Conservation (phyloP, 2,329 filamentous ascomycete genomes). For the Fusarium xyrophilum region DNA sequence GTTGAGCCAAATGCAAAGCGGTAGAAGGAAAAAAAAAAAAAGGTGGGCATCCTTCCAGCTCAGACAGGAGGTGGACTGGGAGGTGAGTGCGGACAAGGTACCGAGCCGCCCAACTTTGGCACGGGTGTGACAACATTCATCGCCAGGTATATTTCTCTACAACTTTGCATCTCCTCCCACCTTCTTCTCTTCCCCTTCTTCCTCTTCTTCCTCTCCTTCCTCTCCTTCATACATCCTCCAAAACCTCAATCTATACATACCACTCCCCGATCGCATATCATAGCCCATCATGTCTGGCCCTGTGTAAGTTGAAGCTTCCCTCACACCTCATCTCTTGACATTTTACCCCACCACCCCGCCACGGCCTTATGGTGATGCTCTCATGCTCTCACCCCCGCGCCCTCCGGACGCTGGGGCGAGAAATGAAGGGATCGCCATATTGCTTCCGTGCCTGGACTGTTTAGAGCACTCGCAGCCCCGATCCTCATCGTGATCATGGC, state of each 20-base stretch:
- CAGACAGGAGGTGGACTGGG: conserved; percentile 6
- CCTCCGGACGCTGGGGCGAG: conserved; percentile 31
- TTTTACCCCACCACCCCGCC: conserved; percentile 53
- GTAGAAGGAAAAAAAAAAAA: conserved; percentile 8
- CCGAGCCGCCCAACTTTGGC: conserved; percentile 34
- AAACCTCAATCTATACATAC: conserved; percentile 12
- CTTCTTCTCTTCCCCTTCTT: conserved; percentile 29
- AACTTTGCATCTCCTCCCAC: conserved; percentile 30
- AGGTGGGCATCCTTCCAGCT: conserved; percentile 13
- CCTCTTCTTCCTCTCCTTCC: conserved; percentile 28
- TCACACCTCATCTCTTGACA: conserved; percentile 31
- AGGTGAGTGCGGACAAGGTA: conserved; percentile 28
- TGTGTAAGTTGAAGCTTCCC: conserved; percentile 64
- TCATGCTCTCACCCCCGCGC: conserved; percentile 48
- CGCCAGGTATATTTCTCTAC: conserved; percentile 37
- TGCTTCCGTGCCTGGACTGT: conserved; percentile 19
- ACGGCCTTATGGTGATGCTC: conserved; percentile 32
- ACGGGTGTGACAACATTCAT: conserved; percentile 34
- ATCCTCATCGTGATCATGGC: conserved; percentile 44
- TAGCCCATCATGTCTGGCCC: conserved; percentile 66
- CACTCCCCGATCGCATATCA: conserved; percentile 26
- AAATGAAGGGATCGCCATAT: conserved; percentile 28
- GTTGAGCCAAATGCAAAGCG: conserved; percentile 24
- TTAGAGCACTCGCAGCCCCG: not conserved
- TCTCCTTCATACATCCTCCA: conserved; percentile 30